A percentile compares a stretch with the other conserved stretches of the same genome.
phyloP scores from a whole-genome alignment of 2,329 filamentous ascomycete species.

The Helminthosporium solani region DNA sequence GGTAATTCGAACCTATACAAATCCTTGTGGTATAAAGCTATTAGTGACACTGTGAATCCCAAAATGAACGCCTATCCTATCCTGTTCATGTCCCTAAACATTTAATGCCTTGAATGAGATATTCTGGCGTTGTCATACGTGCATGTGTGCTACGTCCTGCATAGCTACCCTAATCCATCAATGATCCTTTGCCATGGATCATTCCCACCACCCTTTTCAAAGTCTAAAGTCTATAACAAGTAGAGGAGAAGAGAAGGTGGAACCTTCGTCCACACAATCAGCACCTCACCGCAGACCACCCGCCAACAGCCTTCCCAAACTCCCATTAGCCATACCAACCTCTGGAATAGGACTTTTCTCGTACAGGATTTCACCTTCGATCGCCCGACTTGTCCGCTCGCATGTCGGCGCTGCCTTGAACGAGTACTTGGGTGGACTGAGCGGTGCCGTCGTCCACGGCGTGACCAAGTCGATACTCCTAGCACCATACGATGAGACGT shows the following conservation, averaged over 20 bases:
- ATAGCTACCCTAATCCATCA: neutral
- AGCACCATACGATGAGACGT: conserved; percentile 43
- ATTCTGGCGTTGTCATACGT: neutral
- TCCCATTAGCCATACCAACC: conserved; percentile 38
- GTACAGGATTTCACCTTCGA: conserved; percentile 42
- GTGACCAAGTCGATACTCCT: conserved; percentile 49
- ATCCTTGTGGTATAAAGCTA: neutral
- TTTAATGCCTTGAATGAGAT: neutral
- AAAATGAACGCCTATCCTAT: neutral
- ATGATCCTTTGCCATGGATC: neutral
- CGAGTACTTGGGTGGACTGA: conserved; percentile 34
- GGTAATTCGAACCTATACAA: neutral
- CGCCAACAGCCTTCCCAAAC: conserved; percentile 40
- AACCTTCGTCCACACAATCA: too few relatives aligned
- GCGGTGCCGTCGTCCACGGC: conserved; percentile 39
- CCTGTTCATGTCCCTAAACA: neutral
- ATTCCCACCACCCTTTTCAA: neutral
- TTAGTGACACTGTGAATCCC: neutral
- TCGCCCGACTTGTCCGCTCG: conserved; percentile 33
- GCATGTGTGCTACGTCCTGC: conserved; percentile 1
- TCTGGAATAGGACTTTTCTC: conserved; percentile 37
- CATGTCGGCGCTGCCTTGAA: conserved; percentile 38
- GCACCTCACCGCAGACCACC: conserved; percentile 10
- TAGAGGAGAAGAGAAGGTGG: too few relatives aligned
- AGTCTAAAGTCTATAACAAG: neutral